Evolutionary conservation across 306 rosid species (phyloP).

Genomic region (Cicer judaicum): DNA sequence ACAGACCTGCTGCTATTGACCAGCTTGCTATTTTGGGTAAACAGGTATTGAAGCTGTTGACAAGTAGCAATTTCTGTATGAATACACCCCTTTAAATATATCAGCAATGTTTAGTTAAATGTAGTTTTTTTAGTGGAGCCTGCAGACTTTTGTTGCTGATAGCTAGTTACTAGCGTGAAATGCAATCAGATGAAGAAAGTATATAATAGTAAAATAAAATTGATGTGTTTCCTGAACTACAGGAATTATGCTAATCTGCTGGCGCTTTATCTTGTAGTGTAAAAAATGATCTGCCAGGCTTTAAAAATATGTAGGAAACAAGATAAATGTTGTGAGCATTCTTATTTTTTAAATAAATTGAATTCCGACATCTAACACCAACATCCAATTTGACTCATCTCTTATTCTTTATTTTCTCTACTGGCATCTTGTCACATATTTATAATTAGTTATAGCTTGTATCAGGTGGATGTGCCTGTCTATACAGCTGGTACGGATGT

Average conservation of each 20-base stretch:
- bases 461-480: slow-evolving; percentile 93
- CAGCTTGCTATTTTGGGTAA: slow-evolving; percentile 91
- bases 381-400: slow-evolving; percentile 7
- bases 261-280: slow-evolving; percentile 33
- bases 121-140: slow-evolving; percentile 3
- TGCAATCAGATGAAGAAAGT: slow-evolving; percentile 14
- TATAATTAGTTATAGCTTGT: slow-evolving; percentile 56
- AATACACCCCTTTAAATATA: slow-evolving; percentile 3
- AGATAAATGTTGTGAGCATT: background rate
- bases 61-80: slow-evolving; percentile 25
- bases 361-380: slow-evolving; percentile 29
- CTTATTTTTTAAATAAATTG: slow-evolving; percentile 29
- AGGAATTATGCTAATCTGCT: slow-evolving; percentile 11
- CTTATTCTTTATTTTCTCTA: slow-evolving; percentile 29
- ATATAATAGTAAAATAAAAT: slow-evolving; percentile 19
- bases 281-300: slow-evolving; percentile 35
- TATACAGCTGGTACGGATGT: slow-evolving; percentile 87
- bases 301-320: slow-evolving; percentile 22
- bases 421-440: slow-evolving; percentile 37
- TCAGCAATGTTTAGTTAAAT: slow-evolving; percentile 8
- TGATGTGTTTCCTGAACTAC: slow-evolving; percentile 1
- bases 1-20: slow-evolving; percentile 99
- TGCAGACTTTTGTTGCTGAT: slow-evolving; percentile 22
- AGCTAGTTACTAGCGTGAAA: slow-evolving; percentile 4
- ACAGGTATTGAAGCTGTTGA: slow-evolving; percentile 66